Evolutionary conservation across 495 filamentous ascomycete species (phyloP).

Genomic region (Cladorrhinum samala): DNA sequence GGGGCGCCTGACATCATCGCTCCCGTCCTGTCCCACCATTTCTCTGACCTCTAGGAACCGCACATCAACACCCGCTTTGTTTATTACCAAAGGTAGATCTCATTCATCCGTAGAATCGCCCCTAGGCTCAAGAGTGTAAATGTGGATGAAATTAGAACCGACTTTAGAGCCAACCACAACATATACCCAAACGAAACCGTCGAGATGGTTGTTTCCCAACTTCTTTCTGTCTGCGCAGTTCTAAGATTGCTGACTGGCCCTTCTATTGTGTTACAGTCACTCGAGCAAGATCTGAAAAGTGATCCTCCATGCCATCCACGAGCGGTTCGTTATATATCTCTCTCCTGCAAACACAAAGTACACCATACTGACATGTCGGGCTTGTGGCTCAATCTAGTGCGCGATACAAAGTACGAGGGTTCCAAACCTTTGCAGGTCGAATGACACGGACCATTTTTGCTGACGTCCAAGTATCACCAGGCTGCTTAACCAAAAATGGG

Average conservation of each 20-base stretch:
- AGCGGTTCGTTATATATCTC: constrained; percentile 59
- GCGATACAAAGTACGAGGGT: constrained; percentile 71
- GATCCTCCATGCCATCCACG: constrained; percentile 84
- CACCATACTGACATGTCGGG: constrained; percentile 6
- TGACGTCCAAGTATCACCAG: constrained; percentile 40
- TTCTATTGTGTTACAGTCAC: constrained; percentile 19
- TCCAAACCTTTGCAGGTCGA: background rate
- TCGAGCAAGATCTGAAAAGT: constrained; percentile 62
- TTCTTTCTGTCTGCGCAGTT: background rate
- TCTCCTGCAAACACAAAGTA: constrained; percentile 4
- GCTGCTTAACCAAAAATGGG: constrained; percentile 76
- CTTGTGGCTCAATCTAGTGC: constrained; percentile 46
- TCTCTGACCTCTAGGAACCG: background rate
- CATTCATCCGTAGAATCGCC: no score
- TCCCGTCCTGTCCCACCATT: background rate
- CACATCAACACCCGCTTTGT: background rate
- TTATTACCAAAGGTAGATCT: no score
- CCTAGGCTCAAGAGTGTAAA: no score
- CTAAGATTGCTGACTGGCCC: background rate
- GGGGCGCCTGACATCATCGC: constrained; percentile 3
- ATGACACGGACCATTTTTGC: background rate
- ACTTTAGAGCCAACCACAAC: no score
- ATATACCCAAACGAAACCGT: no score
- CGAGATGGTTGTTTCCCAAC: background rate
- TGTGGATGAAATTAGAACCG: no score